Evolutionary conservation across 2,329 filamentous ascomycete species (phyloP), one percentile per base, ranked within the genome.

Genomic region (Penicillium brasilianum): DNA sequence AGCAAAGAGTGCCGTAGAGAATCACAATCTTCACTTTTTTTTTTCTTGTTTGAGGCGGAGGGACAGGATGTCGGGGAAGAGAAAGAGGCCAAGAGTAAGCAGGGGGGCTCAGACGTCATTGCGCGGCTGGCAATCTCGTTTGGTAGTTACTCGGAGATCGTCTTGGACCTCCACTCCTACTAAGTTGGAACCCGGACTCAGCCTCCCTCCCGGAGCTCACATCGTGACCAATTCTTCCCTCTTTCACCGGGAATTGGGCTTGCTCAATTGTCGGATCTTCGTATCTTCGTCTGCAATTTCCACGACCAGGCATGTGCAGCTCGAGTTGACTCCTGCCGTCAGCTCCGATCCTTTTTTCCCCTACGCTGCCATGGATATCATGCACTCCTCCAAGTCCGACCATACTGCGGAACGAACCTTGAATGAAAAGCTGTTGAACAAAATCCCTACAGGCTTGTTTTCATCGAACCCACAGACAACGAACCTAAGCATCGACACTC

Each of bases 91-190:
- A 39, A 41, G 50, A 53, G 30, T 50, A 63, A 62, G 57, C 36
- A 58, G 53, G 57, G 51, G 25, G 54, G 13, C 32, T 20, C 43
- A 67, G 65, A 73, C 70, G 71, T 72, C 70, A 72, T 72, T 67
- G 61, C 62, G 62, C 65, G 46, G 52, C 59, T 30, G 36, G 16
- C 22, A 60, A 56, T 54, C 48, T 59, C 51, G 60, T 57, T 55
- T 57, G 50, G 41, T 48, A 9, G n/a, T n/a, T n/a, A 10, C 36
- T 57, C 56, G 60, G 30, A 34, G 55, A 48, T 55, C 46, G 51
- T 32, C 50, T 37, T 48, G 54, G 56, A 52, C 53, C 41, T 54
- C 25, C 11, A 25, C 50, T 28, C 28, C 18, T 20, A 10, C 20
- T n/a, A n/a, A 14, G 6, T 20, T 11, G 18, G 36, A 16, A 32